A percentile compares a stretch with the other conserved stretches of the same genome.
These are phyloP conservation scores for Parietichytrium sp. DNA, from an alignment of 108 stramenopile species.

Conservation along the genomic window DNA sequence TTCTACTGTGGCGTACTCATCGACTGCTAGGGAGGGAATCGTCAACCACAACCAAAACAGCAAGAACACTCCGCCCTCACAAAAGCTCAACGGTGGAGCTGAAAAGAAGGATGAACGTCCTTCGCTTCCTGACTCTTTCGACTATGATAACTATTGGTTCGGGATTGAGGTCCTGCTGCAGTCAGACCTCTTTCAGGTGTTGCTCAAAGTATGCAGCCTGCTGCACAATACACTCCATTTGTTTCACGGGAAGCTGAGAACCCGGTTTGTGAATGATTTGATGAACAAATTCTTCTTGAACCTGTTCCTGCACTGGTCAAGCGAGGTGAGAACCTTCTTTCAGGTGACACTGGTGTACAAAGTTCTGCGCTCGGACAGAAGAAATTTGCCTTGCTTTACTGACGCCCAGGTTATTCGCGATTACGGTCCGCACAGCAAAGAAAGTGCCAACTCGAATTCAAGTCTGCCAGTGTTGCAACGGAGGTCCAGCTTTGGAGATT, in stretches of 20 bases:
- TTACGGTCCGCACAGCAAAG: too few relatives aligned
- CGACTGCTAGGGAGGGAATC: background rate
- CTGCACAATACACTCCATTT: constrained; percentile 36
- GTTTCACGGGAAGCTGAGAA: constrained; percentile 1
- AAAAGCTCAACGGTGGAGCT: background rate
- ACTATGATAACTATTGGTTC: background rate
- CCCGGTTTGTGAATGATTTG: background rate
- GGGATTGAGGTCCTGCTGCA: constrained; percentile 4
- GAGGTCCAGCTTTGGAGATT: constrained; percentile 24
- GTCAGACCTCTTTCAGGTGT: constrained; percentile 21
- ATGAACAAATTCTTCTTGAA: background rate
- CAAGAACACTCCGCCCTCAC: background rate
- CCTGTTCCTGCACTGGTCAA: constrained; percentile 15
- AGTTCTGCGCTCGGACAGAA: background rate
- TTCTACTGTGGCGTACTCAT: background rate
- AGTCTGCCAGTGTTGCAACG: background rate
- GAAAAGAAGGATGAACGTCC: background rate
- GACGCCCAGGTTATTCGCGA: background rate
- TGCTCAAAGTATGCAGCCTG: constrained; percentile 32
- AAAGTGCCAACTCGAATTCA: background rate
- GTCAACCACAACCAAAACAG: constrained; percentile 37
- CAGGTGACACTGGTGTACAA: constrained; percentile 32
- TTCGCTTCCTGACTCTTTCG: background rate
- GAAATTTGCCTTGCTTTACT: constrained; percentile 31
- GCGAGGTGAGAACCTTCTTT: constrained; percentile 16